phyloP scores from a whole-genome alignment of 2,329 filamentous ascomycete species.

The Calonectria crousiana region DNA sequence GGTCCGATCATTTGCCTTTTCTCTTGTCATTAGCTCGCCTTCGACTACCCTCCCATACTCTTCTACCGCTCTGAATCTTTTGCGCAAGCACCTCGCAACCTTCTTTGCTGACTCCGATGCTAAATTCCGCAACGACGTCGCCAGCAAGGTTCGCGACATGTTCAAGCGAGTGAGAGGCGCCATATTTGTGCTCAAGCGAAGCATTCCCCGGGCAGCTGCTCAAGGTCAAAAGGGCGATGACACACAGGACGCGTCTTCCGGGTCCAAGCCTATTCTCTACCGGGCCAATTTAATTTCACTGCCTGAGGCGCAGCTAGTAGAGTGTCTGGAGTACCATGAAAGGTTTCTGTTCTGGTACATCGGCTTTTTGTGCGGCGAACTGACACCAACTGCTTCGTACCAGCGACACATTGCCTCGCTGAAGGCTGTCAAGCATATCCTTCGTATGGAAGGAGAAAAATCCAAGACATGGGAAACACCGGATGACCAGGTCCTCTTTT shows the following conservation, averaged over 20 bases:
- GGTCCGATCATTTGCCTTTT: constrained; percentile 84
- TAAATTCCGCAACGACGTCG: constrained; percentile 84
- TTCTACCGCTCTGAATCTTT: constrained; percentile 67
- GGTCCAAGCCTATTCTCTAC: constrained; percentile 50
- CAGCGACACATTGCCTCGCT: constrained; percentile 88
- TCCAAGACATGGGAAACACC: constrained; percentile 53
- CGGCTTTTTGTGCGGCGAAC: constrained; percentile 77
- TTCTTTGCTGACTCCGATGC: constrained; percentile 89
- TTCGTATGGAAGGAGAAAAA: constrained; percentile 76
- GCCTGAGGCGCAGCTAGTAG: constrained; percentile 51
- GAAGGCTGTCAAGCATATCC: constrained; percentile 75
- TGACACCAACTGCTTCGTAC: constrained; percentile 87
- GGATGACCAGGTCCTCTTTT: constrained; percentile 55
- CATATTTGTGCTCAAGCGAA: constrained; percentile 66
- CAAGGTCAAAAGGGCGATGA: constrained; percentile 51
- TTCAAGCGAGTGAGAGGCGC: constrained; percentile 80
- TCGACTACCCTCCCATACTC: constrained; percentile 81
- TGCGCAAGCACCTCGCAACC: constrained; percentile 75
- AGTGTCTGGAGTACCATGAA: constrained; percentile 64
- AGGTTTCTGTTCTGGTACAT: constrained; percentile 82
- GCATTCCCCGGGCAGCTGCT: constrained; percentile 51
- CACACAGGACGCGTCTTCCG: constrained; percentile 8
- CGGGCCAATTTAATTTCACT: constrained; percentile 55
- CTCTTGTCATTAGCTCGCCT: constrained; percentile 81
- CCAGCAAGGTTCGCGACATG: constrained; percentile 80